A percentile compares a stretch with the other conserved stretches of the same genome.
phyloP scores from a whole-genome alignment of 192 early-diverging fungal species.

The Coemansia biformis region DNA sequence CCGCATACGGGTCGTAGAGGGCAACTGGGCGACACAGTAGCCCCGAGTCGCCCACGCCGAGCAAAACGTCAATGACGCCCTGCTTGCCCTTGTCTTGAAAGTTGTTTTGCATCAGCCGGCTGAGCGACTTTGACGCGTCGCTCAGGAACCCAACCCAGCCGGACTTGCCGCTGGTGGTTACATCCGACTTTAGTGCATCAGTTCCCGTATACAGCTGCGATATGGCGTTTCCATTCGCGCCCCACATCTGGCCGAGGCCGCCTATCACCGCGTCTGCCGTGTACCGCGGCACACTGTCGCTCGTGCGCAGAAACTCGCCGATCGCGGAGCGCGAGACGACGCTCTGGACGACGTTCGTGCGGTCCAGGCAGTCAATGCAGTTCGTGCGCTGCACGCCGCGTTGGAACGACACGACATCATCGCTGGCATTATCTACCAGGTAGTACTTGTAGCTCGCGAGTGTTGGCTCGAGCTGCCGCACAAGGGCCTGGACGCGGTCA shows the following conservation, averaged over 20 bases:
- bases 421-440: constrained; percentile 57
- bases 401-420: constrained; percentile 60
- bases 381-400: constrained; percentile 85
- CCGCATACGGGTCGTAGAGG: constrained; percentile 37
- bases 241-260: constrained; percentile 66
- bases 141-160: constrained; percentile 66
- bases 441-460: constrained; percentile 68
- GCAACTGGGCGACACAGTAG: constrained; percentile 29
- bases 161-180: constrained; percentile 83
- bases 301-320: constrained; percentile 43
- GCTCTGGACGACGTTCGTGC: constrained; percentile 92
- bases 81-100: constrained; percentile 94
- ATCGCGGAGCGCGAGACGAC: constrained; percentile 57
- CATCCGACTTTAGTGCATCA: constrained; percentile 87
- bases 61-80: constrained; percentile 82
- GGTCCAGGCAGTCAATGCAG: constrained; percentile 81
- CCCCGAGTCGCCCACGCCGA: constrained; percentile 56
- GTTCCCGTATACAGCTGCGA: constrained; percentile 95
- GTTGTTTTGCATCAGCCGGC: constrained; percentile 91
- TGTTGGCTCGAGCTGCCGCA: constrained; percentile 48
- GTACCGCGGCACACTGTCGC: constrained; percentile 2
- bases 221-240: constrained; percentile 84
- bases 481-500: constrained; percentile 61
- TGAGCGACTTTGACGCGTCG: constrained; percentile 89
- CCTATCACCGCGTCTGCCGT: constrained; percentile 25